Evolutionary conservation across 768 basidiomycete species (phyloP).

Genomic region (Hericium alpestre): DNA sequence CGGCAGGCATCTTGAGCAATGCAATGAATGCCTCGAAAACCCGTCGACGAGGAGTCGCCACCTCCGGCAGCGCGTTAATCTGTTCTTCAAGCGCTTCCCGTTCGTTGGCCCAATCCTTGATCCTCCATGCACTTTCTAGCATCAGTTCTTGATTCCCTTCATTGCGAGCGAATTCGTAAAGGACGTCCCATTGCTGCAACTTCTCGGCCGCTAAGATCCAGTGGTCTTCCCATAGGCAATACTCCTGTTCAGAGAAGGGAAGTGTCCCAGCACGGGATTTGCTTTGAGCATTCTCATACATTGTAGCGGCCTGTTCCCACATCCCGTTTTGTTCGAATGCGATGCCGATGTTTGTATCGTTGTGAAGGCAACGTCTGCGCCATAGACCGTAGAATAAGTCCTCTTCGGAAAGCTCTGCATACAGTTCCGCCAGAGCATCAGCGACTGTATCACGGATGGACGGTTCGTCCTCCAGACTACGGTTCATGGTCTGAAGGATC

Average conservation of each 20-base stretch:
- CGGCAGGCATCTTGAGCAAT: constrained; percentile 73
- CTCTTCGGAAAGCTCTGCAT: constrained; percentile 91
- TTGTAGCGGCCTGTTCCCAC: constrained; percentile 85
- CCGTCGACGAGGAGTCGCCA: constrained; percentile 87
- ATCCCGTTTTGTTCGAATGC: constrained; percentile 94
- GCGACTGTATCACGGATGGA: constrained; percentile 72
- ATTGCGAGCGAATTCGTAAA: constrained; percentile 80
- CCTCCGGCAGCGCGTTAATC: constrained; percentile 71
- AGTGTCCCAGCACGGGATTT: constrained; percentile 73
- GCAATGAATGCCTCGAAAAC: constrained; percentile 96
- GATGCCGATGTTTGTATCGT: constrained; percentile 80
- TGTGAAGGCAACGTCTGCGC: constrained; percentile 79
- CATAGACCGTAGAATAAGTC: constrained; percentile 96
- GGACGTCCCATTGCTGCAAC: constrained; percentile 93
- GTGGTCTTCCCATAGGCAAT: constrained; percentile 98
- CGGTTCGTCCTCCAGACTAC: constrained; percentile 70
- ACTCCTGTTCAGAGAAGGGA: constrained; percentile 90
- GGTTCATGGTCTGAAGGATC: constrained; percentile 70
- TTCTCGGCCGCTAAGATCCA: constrained; percentile 96
- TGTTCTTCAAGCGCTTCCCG: constrained; percentile 70
- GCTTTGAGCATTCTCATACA: constrained; percentile 85
- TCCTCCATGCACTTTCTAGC: constrained; percentile 93
- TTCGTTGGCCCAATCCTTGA: constrained; percentile 82
- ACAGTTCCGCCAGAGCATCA: constrained; percentile 89
- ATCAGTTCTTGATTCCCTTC: constrained; percentile 89